Evolutionary conservation across 352 stramenopile genomes (phyloP).

Genomic region (Elongisporangium anandrum): DNA sequence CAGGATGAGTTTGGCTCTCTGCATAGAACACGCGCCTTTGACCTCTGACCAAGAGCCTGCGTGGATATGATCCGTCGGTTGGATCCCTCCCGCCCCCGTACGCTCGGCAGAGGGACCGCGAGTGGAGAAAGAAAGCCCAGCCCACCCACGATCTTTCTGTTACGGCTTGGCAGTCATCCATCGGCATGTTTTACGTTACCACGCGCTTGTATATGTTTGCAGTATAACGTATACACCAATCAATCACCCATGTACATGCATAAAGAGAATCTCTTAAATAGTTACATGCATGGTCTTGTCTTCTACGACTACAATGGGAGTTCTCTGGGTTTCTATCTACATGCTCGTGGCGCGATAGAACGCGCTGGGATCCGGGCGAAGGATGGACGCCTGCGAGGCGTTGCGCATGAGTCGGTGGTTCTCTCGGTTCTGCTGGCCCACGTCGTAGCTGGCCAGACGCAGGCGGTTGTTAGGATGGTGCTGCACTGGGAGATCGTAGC

Average conservation of each 20-base stretch:
- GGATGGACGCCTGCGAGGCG: not conserved
- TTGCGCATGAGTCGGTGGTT: not conserved
- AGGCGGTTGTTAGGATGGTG: not conserved
- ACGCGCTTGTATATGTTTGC: not conserved
- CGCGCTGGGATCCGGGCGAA: not conserved
- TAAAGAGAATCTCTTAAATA: not conserved
- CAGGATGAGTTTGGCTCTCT: not conserved
- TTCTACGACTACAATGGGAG: not conserved
- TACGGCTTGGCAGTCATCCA: not conserved
- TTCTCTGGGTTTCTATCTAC: not conserved
- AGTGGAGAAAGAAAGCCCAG: not conserved
- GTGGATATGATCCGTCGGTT: not conserved
- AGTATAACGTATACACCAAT: not conserved
- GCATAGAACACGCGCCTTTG: not conserved
- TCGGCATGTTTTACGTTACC: not conserved
- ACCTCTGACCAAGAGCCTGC: not conserved
- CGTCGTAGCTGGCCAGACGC: not conserved
- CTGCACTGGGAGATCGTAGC: slow-evolving; percentile 1
- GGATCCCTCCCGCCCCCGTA: not conserved
- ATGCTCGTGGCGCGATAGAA: not conserved
- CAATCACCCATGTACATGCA: not conserved
- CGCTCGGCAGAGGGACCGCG: not conserved
- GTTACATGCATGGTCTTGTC: not conserved
- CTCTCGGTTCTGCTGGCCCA: not conserved
- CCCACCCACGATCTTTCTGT: no score